Conservation (phyloP, 2,329 filamentous ascomycete species). For the Ophiostoma sp. region DNA sequence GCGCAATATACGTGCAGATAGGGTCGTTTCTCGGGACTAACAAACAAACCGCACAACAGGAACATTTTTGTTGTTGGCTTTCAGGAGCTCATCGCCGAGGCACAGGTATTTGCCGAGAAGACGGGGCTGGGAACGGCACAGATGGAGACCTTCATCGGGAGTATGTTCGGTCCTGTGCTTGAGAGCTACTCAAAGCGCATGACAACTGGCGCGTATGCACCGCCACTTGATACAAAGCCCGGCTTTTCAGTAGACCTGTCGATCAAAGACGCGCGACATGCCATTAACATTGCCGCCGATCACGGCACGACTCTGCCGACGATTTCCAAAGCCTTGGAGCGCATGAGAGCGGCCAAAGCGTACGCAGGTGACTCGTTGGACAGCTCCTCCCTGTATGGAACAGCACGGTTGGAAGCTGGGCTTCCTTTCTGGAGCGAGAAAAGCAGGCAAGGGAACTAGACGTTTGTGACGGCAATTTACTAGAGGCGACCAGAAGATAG, state of each 20-base stretch:
- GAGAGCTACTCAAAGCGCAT: conserved; percentile 21
- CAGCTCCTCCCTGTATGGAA: conserved; percentile 13
- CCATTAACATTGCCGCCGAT: neutral
- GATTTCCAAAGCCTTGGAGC: conserved; percentile 10
- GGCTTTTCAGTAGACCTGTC: conserved; percentile 18
- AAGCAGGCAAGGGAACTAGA: conserved; percentile 15
- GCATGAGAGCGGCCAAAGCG: conserved; percentile 7
- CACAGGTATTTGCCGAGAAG: conserved; percentile 21
- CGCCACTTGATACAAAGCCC: conserved; percentile 12
- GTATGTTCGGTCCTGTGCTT: conserved; percentile 17
- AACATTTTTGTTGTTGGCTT: conserved; percentile 18
- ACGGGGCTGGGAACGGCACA: conserved; percentile 12
- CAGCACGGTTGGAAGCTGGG: conserved; percentile 15
- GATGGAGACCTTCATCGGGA: conserved; percentile 13
- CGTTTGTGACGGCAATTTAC: no score
- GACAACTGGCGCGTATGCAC: conserved; percentile 11
- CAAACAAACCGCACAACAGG: neutral
- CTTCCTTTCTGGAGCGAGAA: conserved; percentile 18
- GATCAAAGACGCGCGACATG: conserved; percentile 17
- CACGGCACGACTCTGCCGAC: conserved; percentile 16
- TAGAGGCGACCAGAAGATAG: no score
- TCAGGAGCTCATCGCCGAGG: conserved; percentile 15
- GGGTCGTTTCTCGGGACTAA: no score
- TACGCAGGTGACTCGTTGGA: conserved; percentile 14
- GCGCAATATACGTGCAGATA: no score